Evolutionary conservation across 2,329 filamentous ascomycete species (phyloP).

Genomic region (Colletotrichum godetiae): DNA sequence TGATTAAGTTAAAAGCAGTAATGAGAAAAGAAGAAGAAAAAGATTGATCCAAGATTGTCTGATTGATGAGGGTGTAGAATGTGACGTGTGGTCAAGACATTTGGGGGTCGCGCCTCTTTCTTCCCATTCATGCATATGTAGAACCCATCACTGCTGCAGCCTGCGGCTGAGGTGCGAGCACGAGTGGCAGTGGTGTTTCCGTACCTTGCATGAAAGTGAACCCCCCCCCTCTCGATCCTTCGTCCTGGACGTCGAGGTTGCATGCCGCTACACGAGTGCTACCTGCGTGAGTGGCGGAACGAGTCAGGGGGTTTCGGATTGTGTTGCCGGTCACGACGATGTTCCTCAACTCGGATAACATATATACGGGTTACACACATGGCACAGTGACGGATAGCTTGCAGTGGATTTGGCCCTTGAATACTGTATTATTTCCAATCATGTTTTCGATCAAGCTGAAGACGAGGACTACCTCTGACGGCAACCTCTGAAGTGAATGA

Average conservation of each 20-base stretch:
- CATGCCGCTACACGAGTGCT: not conserved
- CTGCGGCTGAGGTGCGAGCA: not conserved
- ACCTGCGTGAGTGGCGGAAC: too few species aligned
- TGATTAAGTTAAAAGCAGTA: not conserved
- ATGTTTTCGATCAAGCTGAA: not conserved
- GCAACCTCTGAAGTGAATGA: slow-evolving; percentile 6
- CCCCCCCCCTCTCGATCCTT: too few species aligned
- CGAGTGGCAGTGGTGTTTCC: not conserved
- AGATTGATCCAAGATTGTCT: not conserved
- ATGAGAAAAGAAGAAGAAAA: not conserved
- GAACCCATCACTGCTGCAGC: not conserved
- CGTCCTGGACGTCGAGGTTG: not conserved
- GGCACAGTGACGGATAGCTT: not conserved
- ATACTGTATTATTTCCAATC: slow-evolving; percentile 7
- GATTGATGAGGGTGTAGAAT: not conserved
- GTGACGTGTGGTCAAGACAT: not conserved
- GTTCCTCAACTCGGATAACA: not conserved
- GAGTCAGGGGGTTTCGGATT: not conserved
- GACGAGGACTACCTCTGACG: not conserved
- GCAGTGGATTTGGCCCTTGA: not conserved
- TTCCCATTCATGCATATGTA: not conserved
- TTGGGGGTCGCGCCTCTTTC: too few species aligned
- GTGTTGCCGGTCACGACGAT: not conserved
- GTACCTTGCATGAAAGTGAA: not conserved
- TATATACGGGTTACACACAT: not conserved